Percentiles rank a stretch among this genome's conserved stretches.
These are phyloP conservation scores for Hyphodiscus hymeniophilus DNA, from an alignment of 495 filamentous ascomycete species.

Conservation along the genomic window DNA sequence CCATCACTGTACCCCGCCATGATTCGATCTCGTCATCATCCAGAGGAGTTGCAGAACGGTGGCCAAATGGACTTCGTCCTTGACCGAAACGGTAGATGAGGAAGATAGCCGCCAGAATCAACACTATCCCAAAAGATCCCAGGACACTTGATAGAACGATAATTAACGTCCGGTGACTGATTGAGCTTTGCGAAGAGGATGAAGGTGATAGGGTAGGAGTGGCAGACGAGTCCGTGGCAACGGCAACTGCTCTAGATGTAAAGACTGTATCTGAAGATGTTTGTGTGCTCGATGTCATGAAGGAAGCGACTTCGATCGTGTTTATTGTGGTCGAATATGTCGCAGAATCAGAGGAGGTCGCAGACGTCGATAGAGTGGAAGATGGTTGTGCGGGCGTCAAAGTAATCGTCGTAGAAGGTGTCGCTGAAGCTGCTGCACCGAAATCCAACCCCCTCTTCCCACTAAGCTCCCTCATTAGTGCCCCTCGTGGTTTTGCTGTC, in stretches of 20 bases:
- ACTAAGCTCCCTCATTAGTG: too few species aligned
- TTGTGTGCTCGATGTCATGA: neutral
- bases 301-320: neutral
- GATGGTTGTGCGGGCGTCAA: neutral
- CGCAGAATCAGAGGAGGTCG: neutral
- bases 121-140: slow-evolving; percentile 13
- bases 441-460: too few species aligned
- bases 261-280: neutral
- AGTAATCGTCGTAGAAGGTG: too few species aligned
- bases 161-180: slow-evolving; percentile 8
- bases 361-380: neutral
- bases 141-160: slow-evolving; percentile 19
- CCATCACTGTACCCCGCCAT: slow-evolving; percentile 11
- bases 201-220: neutral
- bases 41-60: slow-evolving; percentile 20
- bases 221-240: neutral
- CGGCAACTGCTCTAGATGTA: neutral
- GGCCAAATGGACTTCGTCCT: slow-evolving; percentile 12
- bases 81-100: slow-evolving; percentile 13
- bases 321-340: neutral
- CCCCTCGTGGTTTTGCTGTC: neutral
- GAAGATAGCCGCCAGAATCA: slow-evolving; percentile 3
- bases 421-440: too few species aligned
- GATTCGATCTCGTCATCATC: slow-evolving; percentile 21
- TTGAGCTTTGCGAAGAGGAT: neutral